Evolutionary conservation across 805 yeast genomes (phyloP).

Genomic region (Pichia ethanolica): DNA sequence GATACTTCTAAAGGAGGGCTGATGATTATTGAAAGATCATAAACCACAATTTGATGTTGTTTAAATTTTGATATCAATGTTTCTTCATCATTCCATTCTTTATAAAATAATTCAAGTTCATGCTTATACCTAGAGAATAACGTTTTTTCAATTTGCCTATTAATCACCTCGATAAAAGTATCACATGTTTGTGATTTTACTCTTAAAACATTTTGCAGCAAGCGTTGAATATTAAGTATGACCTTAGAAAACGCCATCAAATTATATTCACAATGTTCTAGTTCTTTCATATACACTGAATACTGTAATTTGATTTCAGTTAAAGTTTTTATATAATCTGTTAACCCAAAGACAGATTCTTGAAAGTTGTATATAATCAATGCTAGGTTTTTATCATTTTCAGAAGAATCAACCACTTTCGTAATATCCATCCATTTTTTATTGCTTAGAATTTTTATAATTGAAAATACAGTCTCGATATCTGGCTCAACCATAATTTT

Average conservation of each 20-base stretch:
- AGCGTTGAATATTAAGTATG: too few species aligned
- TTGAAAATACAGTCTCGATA: slow-evolving; percentile 19
- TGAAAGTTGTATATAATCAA: too few species aligned
- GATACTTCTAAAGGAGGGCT: slow-evolving; percentile 35
- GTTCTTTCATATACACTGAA: too few species aligned
- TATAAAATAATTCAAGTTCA: slow-evolving; percentile 6
- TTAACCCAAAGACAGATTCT: not conserved
- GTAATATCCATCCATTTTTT: slow-evolving; percentile 46
- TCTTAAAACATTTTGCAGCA: too few species aligned
- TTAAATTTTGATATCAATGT: not conserved
- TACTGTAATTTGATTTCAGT: too few species aligned
- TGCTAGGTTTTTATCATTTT: slow-evolving; percentile 12
- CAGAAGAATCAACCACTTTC: slow-evolving; percentile 41
- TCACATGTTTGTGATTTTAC: too few species aligned
- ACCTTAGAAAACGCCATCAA: too few species aligned
- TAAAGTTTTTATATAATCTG: not conserved
- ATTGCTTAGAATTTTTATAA: slow-evolving; percentile 22
- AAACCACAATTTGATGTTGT: slow-evolving; percentile 31
- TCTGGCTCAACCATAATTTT: slow-evolving; percentile 31
- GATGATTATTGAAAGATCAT: slow-evolving; percentile 31
- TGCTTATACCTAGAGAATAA: slow-evolving; percentile 18
- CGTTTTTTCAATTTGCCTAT: too few species aligned
- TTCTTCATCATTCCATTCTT: slow-evolving; percentile 20
- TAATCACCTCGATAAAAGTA: too few species aligned
- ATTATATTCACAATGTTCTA: too few species aligned